Evolutionary conservation across 441 rosid species (phyloP).

Genomic region (Populus trichocarpa): DNA sequence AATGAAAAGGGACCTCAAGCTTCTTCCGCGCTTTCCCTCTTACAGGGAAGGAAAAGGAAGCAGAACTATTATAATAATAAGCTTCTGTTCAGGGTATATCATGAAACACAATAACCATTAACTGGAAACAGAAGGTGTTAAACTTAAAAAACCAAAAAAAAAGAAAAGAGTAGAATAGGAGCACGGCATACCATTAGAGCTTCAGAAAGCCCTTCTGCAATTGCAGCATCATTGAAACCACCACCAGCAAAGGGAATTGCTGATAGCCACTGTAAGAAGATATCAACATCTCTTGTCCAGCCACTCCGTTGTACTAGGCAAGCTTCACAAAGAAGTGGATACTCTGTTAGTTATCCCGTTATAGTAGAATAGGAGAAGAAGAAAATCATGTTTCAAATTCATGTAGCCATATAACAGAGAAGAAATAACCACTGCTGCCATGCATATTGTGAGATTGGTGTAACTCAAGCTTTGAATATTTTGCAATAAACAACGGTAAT

Average conservation of each 20-base stretch:
- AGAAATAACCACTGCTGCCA: neutral
- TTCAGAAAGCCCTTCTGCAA: slow-evolving; percentile 97
- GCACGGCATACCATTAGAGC: slow-evolving; percentile 72
- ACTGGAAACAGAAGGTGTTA: neutral
- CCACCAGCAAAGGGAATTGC: slow-evolving; percentile 81
- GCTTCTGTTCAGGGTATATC: neutral
- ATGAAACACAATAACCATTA: neutral
- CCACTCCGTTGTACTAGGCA: slow-evolving; percentile 91
- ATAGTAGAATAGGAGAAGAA: neutral
- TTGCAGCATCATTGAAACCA: slow-evolving; percentile 92
- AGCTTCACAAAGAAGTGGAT: slow-evolving; percentile 40
- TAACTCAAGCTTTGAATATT: neutral
- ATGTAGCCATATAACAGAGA: neutral
- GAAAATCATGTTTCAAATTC: neutral
- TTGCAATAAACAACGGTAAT: neutral
- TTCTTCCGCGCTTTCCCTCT: neutral
- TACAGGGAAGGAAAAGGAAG: neutral
- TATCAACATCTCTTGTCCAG: slow-evolving; percentile 87
- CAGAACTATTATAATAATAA: neutral
- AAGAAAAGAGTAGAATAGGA: slow-evolving; percentile 6
- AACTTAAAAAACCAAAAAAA: neutral
- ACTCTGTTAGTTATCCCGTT: neutral
- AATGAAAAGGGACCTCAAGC: neutral
- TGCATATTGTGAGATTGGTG: neutral
- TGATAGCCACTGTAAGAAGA: slow-evolving; percentile 77